Conservation (phyloP, 805 yeast species). For the Zygotorulaspora chibaensis region DNA sequence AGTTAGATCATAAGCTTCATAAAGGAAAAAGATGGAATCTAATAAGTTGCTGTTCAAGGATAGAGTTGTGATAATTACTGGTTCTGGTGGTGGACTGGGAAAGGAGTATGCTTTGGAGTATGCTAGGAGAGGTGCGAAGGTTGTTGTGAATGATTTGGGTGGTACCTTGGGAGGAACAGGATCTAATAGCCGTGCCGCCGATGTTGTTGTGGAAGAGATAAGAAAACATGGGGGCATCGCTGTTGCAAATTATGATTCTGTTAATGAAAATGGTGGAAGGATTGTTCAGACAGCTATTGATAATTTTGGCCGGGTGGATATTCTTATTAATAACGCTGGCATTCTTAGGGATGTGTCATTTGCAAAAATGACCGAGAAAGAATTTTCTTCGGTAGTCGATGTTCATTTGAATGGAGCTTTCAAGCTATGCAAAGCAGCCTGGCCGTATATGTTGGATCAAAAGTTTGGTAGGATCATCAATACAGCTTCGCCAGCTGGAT, state of each 20-base stretch:
- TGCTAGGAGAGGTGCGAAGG: slow-evolving; percentile 89
- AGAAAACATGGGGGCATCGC: slow-evolving; percentile 70
- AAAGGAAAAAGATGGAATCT: slow-evolving; percentile 4
- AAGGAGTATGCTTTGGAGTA: slow-evolving; percentile 79
- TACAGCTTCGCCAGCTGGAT: slow-evolving; percentile 97
- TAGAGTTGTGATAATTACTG: slow-evolving; percentile 89
- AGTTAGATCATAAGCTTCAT: neutral
- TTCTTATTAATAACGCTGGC: slow-evolving; percentile 92
- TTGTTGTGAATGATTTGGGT: slow-evolving; percentile 92
- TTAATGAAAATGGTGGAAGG: slow-evolving; percentile 72
- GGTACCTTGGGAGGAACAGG: slow-evolving; percentile 76
- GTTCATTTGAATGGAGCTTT: slow-evolving; percentile 91
- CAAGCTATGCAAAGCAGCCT: slow-evolving; percentile 80
- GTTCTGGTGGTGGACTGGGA: slow-evolving; percentile 98
- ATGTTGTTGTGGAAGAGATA: slow-evolving; percentile 83
- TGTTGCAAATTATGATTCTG: slow-evolving; percentile 91
- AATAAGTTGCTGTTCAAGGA: slow-evolving; percentile 54
- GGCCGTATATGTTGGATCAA: slow-evolving; percentile 85
- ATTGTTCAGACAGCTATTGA: slow-evolving; percentile 83
- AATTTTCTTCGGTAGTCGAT: slow-evolving; percentile 72
- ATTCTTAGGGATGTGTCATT: slow-evolving; percentile 84
- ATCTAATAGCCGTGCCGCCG: slow-evolving; percentile 71
- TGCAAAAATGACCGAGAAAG: slow-evolving; percentile 78
- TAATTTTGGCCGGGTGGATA: slow-evolving; percentile 82
- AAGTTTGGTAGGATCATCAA: slow-evolving; percentile 83